These are phyloP conservation scores for Leishmania arabica DNA, from an alignment of 208 protist species.

Conservation along the genomic window DNA sequence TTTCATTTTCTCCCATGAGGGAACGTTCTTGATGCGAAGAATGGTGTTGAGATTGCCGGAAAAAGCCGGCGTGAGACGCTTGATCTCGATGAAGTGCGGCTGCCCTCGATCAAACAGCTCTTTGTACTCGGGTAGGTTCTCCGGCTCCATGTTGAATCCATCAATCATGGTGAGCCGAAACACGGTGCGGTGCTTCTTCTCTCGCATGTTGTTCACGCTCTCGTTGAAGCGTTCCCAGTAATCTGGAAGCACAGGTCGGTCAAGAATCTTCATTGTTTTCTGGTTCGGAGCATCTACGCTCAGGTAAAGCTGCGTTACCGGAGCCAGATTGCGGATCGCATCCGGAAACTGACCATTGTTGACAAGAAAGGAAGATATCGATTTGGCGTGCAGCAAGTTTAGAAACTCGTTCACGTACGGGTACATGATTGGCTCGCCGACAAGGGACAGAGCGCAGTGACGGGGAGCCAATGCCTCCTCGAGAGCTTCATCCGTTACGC, in stretches of 20 bases:
- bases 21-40: constrained; percentile 95
- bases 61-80: constrained; percentile 94
- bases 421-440: constrained; percentile 96
- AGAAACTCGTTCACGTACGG: constrained; percentile 95
- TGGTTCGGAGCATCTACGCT: constrained; percentile 93
- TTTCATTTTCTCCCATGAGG: constrained; percentile 89
- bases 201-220: constrained; percentile 88
- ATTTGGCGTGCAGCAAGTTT: constrained; percentile 61
- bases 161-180: constrained; percentile 97
- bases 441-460: constrained; percentile 95
- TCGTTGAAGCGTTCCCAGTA: constrained; percentile 95
- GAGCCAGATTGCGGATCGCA: constrained; percentile 49
- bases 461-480: constrained; percentile 83
- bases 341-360: constrained; percentile 95
- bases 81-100: constrained; percentile 95
- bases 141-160: constrained; percentile 91
- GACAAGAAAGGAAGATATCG: constrained; percentile 94
- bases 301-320: constrained; percentile 95
- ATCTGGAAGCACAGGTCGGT: constrained; percentile 91
- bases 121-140: constrained; percentile 91
- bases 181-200: constrained; percentile 93
- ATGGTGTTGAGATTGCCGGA: constrained; percentile 73
- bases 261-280: constrained; percentile 90
- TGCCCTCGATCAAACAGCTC: constrained; percentile 83
- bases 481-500: constrained; percentile 77